Evolutionary conservation across 257 asterid genomes (phyloP).

Genomic region (Primulina huaijiensis): DNA sequence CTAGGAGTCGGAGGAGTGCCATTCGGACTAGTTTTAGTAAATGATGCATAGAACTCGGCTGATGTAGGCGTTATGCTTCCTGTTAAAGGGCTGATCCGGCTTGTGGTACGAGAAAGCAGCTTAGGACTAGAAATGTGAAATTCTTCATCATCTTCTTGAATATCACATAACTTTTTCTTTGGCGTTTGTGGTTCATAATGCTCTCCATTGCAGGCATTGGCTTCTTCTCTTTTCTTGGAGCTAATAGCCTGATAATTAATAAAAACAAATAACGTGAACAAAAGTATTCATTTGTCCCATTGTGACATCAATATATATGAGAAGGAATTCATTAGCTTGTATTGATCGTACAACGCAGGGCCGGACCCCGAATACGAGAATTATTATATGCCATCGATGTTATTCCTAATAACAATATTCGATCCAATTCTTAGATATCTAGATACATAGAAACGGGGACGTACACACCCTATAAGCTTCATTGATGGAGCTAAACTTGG

Average conservation of each 20-base stretch:
- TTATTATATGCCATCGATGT: neutral
- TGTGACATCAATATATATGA: neutral
- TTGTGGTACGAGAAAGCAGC: constrained; percentile 64
- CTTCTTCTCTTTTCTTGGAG: constrained; percentile 62
- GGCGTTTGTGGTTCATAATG: constrained; percentile 37
- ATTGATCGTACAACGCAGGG: neutral
- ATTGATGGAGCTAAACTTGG: constrained; percentile 54
- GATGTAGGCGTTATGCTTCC: constrained; percentile 30
- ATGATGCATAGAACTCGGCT: constrained; percentile 29
- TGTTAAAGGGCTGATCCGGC: constrained; percentile 39
- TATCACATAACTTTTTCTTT: constrained; percentile 32
- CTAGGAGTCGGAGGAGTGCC: constrained; percentile 45
- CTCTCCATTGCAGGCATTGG: constrained; percentile 25
- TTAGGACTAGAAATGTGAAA: constrained; percentile 61
- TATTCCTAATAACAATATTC: neutral
- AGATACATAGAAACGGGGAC: neutral
- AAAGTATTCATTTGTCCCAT: neutral
- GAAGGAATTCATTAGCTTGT: neutral
- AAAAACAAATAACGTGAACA: neutral
- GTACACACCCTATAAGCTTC: constrained; percentile 78
- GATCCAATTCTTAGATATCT: neutral
- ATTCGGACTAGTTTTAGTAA: constrained; percentile 33
- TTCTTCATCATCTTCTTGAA: constrained; percentile 29
- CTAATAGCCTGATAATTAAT: constrained; percentile 54
- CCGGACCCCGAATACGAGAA: no score